Evolutionary conservation across 805 yeast species (phyloP), one percentile per base, ranked within the genome.

Genomic region (Cyberlindnera maritima): DNA sequence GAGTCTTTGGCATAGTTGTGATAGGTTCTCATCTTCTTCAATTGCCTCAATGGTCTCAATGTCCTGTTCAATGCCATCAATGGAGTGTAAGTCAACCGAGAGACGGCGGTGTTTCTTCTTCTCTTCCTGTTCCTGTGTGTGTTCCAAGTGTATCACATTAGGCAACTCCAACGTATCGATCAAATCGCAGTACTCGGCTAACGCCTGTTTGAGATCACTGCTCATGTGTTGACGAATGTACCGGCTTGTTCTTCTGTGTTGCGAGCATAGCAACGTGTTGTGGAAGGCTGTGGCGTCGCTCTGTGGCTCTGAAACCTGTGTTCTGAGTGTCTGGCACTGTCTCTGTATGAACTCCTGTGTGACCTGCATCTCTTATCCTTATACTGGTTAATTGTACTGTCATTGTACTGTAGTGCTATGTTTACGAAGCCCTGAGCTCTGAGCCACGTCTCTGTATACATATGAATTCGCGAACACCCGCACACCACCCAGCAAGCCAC

Each of bases 1-100:
- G 11, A 70, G 43, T 39, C 75, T 58, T 43, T 57, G 55, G 29
- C 67, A 62, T 29, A 70, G 44, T 26, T 64, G 68, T 2, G 55
- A 53, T 11, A 68, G 38, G 29, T 63, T 67, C 13, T 64, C 65
- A 21, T 60, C 13, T 35, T 14, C 5, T 34, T 11, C 29, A 40
- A 18, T 8, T 62, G 28, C n/a, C 17, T 41, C 44, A 7, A 34
- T 28, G 1, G 21, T 3, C 2, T 47, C 47, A 21, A 43, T 31
- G 17, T 47, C 34, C 12, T 40, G 36, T 1, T 49, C 50, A 6
- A 36, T 25, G 3, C 40, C 39, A 12, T 44, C 50, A 14, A 37
- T 35, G 17, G 35, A 25, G 31, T 57, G 56, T n/a, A 61, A 46
- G 31, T 61, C 60, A 15, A 61, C 52, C 1, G 61, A 54, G 10